A percentile compares a stretch with the other conserved stretches of the same genome.
phyloP scores from a whole-genome alignment of 2,329 filamentous ascomycete species.

The Trichoderma pleuroti region DNA sequence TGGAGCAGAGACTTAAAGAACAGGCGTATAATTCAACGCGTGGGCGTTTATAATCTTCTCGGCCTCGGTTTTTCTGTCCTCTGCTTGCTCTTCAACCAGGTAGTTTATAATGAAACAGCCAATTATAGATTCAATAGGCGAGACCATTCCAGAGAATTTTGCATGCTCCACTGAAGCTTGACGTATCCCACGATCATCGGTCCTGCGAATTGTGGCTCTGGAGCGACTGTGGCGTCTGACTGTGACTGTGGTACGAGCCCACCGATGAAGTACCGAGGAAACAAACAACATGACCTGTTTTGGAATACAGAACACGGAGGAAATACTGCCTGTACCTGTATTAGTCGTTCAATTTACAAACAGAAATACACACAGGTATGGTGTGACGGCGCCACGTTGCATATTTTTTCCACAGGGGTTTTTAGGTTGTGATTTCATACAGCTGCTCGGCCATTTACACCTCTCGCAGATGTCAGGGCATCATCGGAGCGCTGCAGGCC shows the following conservation, averaged over 20 bases:
- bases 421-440: neutral
- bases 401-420: neutral
- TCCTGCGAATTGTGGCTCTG: neutral
- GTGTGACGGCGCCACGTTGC: neutral
- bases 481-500: neutral
- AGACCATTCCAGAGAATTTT: neutral
- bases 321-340: neutral
- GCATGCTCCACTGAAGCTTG: neutral
- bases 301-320: neutral
- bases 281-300: neutral
- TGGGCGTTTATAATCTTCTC: too few species aligned
- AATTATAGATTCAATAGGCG: neutral
- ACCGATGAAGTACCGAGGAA: neutral
- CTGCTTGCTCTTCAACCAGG: neutral
- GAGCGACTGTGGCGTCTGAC: conserved; percentile 11
- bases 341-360: neutral
- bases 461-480: neutral
- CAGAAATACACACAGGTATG: neutral
- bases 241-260: neutral
- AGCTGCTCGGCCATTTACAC: neutral
- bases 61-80: too few species aligned
- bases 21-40: too few species aligned
- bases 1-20: too few species aligned
- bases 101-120: neutral
- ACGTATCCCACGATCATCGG: neutral